phyloP scores from a whole-genome alignment of 306 rosid species.

The Malus domestica region ASM211411v1 NC_041793.1:42031501-42032000 shows the following conservation, averaged over 20 bases:
- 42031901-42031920: no score
- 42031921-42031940: no score
- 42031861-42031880: no score
- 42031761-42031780: background rate
- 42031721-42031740: background rate
- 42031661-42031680: background rate
- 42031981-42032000: no score
- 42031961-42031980: no score
- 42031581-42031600: conserved; percentile 31
- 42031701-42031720: background rate
- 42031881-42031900: no score
- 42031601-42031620: background rate
- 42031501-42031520: conserved; percentile 64
- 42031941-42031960: no score
- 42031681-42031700: background rate
- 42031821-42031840: no score
- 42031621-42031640: background rate
- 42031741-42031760: no score
- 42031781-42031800: background rate
- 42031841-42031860: no score
- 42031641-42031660: background rate
- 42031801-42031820: no score
- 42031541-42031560: conserved; percentile 81
- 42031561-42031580: conserved; percentile 65
- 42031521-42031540: conserved; percentile 71